Percentiles rank a stretch among this genome's conserved stretches.
Conservation (phyloP, 768 basidiomycete genomes). For the Amanita jacksonii region DNA sequence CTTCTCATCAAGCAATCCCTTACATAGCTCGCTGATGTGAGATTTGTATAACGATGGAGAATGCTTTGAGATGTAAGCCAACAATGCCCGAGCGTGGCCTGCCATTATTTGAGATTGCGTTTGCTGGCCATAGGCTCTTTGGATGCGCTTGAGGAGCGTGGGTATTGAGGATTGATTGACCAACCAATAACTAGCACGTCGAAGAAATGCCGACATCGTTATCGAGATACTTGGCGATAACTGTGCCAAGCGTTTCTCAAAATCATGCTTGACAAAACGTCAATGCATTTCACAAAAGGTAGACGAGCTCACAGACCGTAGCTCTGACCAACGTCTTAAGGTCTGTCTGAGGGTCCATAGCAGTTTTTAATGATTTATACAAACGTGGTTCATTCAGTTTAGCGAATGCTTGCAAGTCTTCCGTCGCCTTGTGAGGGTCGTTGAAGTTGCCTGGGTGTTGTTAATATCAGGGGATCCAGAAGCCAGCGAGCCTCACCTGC, state of each 20-base stretch:
- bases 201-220: conserved; percentile 67
- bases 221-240: conserved; percentile 45
- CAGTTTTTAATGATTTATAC: conserved; percentile 75
- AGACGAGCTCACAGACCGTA: conserved; percentile 34
- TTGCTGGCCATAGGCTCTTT: conserved; percentile 33
- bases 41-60: conserved; percentile 62
- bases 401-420: conserved; percentile 78
- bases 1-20: conserved; percentile 60
- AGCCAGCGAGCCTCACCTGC: conserved; percentile 37
- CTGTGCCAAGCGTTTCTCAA: conserved; percentile 67
- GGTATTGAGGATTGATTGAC: conserved; percentile 84
- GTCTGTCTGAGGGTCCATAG: conserved; percentile 79
- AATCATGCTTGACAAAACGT: too few species aligned
- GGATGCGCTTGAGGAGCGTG: conserved; percentile 61
- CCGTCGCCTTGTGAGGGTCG: conserved; percentile 64
- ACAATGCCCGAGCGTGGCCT: conserved; percentile 40
- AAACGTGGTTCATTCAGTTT: conserved; percentile 78
- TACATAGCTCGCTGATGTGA: conserved; percentile 69
- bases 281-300: conserved; percentile 3
- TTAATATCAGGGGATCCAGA: neutral
- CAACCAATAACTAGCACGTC: conserved; percentile 59
- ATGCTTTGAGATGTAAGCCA: conserved; percentile 63
- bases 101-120: conserved; percentile 26
- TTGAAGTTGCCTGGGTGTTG: conserved; percentile 38
- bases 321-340: conserved; percentile 74